These are phyloP conservation scores for Zygosaccharomyces sapae DNA, from an alignment of 1,139 yeast species.

Conservation along the genomic window DNA sequence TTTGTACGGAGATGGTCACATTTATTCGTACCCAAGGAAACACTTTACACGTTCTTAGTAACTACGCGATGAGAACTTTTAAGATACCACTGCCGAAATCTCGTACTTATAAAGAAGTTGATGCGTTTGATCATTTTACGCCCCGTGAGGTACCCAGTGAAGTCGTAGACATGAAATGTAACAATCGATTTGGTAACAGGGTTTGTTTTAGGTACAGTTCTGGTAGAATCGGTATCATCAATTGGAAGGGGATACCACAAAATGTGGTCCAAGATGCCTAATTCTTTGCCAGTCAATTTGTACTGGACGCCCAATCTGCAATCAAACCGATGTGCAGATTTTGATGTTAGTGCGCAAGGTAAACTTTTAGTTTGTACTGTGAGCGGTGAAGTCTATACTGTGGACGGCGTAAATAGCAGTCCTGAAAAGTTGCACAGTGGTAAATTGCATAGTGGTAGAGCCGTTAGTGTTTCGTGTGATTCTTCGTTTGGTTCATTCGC, in stretches of 20 bases:
- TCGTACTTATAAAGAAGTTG: slow-evolving; percentile 20
- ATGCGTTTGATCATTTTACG: slow-evolving; percentile 28
- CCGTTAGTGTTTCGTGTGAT: slow-evolving; percentile 59
- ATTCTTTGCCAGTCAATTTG: slow-evolving; percentile 27
- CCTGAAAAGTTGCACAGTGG: slow-evolving; percentile 27
- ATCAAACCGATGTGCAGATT: slow-evolving; percentile 45
- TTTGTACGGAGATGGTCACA: slow-evolving; percentile 70
- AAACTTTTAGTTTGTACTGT: slow-evolving; percentile 62
- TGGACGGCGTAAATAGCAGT: slow-evolving; percentile 9
- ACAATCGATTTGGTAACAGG: slow-evolving; percentile 32
- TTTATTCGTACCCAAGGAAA: slow-evolving; percentile 56
- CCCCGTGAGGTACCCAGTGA: slow-evolving; percentile 26
- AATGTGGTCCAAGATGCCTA: slow-evolving; percentile 28
- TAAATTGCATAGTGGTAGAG: slow-evolving; percentile 28
- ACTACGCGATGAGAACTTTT: slow-evolving; percentile 54
- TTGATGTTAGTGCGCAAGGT: slow-evolving; percentile 67
- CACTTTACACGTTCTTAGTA: slow-evolving; percentile 60
- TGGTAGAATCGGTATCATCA: slow-evolving; percentile 33
- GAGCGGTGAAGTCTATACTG: slow-evolving; percentile 59
- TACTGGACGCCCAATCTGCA: slow-evolving; percentile 37
- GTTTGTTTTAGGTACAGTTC: slow-evolving; percentile 30
- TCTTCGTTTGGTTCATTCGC: slow-evolving; percentile 64
- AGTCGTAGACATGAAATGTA: slow-evolving; percentile 30
- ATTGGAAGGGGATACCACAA: slow-evolving; percentile 20
- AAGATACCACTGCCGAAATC: slow-evolving; percentile 39